Percentiles rank a stretch among this genome's conserved stretches.
These are phyloP conservation scores for Phyllosticta paracitricarpa DNA, from an alignment of 2,329 filamentous ascomycete species.

Conservation along the genomic window DNA sequence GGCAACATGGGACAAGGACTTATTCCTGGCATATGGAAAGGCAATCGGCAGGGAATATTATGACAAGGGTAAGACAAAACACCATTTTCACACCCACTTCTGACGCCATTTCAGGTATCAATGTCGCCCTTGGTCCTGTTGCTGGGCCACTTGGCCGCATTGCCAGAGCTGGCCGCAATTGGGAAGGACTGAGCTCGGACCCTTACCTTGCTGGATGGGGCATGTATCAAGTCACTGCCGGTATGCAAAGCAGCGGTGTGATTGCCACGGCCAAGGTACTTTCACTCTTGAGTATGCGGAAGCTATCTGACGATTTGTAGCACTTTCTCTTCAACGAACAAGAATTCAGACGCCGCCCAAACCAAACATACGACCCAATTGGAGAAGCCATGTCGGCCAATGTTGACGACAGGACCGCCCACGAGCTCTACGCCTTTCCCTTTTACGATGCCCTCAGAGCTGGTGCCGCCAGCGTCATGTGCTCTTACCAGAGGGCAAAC, in stretches of 20 bases:
- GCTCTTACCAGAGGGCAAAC: conserved; percentile 32
- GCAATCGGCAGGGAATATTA: conserved; percentile 24
- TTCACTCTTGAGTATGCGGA: not conserved
- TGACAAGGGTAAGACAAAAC: conserved; percentile 17
- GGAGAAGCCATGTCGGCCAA: conserved; percentile 40
- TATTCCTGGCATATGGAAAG: conserved; percentile 24
- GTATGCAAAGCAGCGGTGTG: conserved; percentile 46
- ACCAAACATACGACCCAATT: conserved; percentile 42
- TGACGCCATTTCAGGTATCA: conserved; percentile 42
- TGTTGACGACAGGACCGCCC: conserved; percentile 53
- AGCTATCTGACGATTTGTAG: conserved; percentile 18
- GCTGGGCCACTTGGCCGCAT: conserved; percentile 63
- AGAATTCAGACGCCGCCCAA: conserved; percentile 37
- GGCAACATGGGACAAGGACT: conserved; percentile 30
- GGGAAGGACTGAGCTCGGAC: conserved; percentile 64
- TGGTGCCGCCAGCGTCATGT: conserved; percentile 52
- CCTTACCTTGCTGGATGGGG: conserved; percentile 51
- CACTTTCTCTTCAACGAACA: conserved; percentile 52
- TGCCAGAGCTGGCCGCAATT: conserved; percentile 47
- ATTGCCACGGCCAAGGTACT: conserved; percentile 49
- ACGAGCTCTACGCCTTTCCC: conserved; percentile 58
- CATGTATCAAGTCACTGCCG: conserved; percentile 38
- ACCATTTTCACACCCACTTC: conserved; percentile 28
- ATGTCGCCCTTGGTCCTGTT: conserved; percentile 59
- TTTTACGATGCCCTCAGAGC: conserved; percentile 52